Base-by-base conservation (phyloP, 352 stramenopile species). In the Phytophthora ramorum region DNA sequence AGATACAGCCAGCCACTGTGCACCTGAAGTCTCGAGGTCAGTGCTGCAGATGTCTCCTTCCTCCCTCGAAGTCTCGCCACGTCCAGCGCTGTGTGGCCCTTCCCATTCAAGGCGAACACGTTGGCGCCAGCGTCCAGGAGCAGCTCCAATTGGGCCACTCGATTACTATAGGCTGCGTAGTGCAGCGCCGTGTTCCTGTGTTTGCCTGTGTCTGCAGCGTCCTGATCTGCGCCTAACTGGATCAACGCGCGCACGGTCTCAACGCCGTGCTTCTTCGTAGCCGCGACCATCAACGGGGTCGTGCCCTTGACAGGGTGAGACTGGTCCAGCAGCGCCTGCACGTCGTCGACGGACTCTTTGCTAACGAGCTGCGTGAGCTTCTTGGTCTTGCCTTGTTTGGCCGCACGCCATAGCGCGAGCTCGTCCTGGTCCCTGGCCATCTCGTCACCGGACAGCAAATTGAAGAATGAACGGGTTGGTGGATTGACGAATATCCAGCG, bases 261-360 rank as follows among this genome's bases (percentile, higher is more conserved):
- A 43, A 57, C 66, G 48, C 85, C 77, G 14, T 76, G 58, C 45
- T 81, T 82, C 46, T 77, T 75, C 32, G 61, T 77, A 24, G 86
- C 84, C n/a, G 86, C 84, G 19, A 73, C 65, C 87, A 95, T 95
- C 45, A 95, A 69, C 43, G 85, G 71, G 37, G 87, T 91, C 40
- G 76, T 85, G 59, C 78, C 72, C 12, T 87, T 79, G 7, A 58
- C 63, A 1, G 83, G 69, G 66, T 92, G 80, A 34, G 66, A 68
- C 22, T 63, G 35, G 50, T 91, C 72, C 12, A 91, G 35, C 19
- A 81, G 19, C 13, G 32, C 40, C 35, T 76, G 65, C 8, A 72
- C 35, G 20, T 72, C 62, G 20, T 34, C 38, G 19, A 30, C 26
- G 16, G 51, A 58, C 43, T 59, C 44, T 9, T 59, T 68, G 55